Base-by-base conservation (phyloP, 805 yeast genomes). In the Nakazawaea holstii region DNA sequence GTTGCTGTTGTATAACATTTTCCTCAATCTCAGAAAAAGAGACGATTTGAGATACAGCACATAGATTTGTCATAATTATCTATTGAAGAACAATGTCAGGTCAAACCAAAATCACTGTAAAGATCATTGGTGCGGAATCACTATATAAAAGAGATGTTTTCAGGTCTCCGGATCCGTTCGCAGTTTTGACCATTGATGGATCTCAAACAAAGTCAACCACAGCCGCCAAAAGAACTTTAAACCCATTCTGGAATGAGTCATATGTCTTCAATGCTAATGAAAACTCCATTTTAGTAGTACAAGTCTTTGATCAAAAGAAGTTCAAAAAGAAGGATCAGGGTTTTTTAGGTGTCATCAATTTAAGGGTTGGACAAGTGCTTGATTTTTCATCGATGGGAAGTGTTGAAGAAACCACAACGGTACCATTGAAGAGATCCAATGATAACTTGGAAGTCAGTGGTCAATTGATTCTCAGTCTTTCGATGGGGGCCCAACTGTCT, bases 281-380 rank as follows among this genome's bases (percentile, higher is more conserved):
- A 59, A 85, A 85, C 59, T 85, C 95, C 8, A 87, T 91, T 39
- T 72, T 94, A 44, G 95, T 92, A 11, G 80, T 94, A 52, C 98
- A 94, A 65, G 94, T 94, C 7, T 94, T 94, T 67, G 98, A 94
- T 65, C 98, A 92, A 65, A 91, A 90, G 65, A 94, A 94, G 67
- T 94, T 94, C 72, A 94, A 94, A 66, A 90, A 89, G 80, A 91
- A 90, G 76, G 99, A 94, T 64, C 99, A 94, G 67, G 99, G 99
- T 5, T 94, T 94, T 58, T 72, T 94, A 45, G 99, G 99, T 49
- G 98, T 94, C 15, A 94, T 94, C 52, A 94, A 94, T 64, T 78
- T 94, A 45, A 76, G 95, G 54, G 79, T 94, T 29, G 92, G 92
- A 38, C 98, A 94, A 64, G 89, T 87, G 28, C 77, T 92, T 49